A percentile compares a stretch with the other conserved stretches of the same genome.
Evolutionary conservation across 2,329 filamentous ascomycete species (phyloP).

Genomic region (Talaromyces amestolkiae): DNA sequence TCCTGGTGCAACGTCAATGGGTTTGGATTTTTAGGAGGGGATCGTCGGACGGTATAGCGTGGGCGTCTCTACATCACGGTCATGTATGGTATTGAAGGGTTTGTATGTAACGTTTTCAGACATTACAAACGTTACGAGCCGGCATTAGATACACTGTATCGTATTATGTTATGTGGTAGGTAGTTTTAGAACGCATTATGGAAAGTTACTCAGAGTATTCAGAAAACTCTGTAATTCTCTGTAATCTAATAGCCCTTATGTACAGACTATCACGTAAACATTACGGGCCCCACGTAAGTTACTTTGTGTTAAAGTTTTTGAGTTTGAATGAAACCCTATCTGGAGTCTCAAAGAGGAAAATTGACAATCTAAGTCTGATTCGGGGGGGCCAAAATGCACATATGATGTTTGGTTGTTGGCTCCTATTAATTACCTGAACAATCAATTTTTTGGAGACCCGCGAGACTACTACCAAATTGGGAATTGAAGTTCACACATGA

Average conservation of each 20-base stretch:
- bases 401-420: not conserved
- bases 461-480: not conserved
- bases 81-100: not conserved
- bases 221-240: not conserved
- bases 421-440: not conserved
- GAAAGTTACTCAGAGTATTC: not conserved
- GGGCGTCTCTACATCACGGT: not conserved
- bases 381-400: not conserved
- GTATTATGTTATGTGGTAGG: not conserved
- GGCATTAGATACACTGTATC: not conserved
- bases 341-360: not conserved
- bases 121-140: not conserved
- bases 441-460: not conserved
- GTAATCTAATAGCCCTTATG: not conserved
- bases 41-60: not conserved
- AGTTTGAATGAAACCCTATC: not conserved
- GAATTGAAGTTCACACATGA: not conserved
- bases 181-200: not conserved
- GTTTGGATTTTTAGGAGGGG: not conserved
- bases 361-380: not conserved
- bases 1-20: not conserved
- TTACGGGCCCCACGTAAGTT: not conserved
- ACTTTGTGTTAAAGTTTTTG: not conserved
- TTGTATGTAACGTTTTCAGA: not conserved
- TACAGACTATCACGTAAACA: not conserved